phyloP scores from a whole-genome alignment of 2,329 filamentous ascomycete species.

The Beauveria scarabaeidicola region DNA sequence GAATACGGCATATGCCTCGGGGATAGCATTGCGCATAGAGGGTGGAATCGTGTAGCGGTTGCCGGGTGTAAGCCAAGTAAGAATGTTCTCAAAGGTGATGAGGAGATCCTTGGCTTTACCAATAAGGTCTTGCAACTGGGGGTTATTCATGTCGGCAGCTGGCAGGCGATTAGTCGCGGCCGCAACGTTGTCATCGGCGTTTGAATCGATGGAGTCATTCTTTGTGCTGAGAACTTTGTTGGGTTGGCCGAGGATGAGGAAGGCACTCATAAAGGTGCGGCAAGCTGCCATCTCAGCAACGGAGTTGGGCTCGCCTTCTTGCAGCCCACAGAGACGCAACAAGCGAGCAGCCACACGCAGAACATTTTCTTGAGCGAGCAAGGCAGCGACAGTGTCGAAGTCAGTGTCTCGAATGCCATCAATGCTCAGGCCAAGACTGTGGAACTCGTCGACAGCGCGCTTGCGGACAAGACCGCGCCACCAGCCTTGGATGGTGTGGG shows the following conservation, averaged over 20 bases:
- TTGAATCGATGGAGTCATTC: slow-evolving; percentile 3
- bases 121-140: slow-evolving; percentile 61
- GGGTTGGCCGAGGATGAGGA: slow-evolving; percentile 71
- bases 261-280: slow-evolving; percentile 71
- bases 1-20: slow-evolving; percentile 64
- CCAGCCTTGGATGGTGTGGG: slow-evolving; percentile 57
- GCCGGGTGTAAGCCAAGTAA: slow-evolving; percentile 54
- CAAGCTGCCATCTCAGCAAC: slow-evolving; percentile 62
- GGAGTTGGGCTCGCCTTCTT: slow-evolving; percentile 54
- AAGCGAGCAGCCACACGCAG: slow-evolving; percentile 57
- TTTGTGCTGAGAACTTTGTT: slow-evolving; percentile 70
- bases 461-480: slow-evolving; percentile 56
- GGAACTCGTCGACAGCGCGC: slow-evolving; percentile 56
- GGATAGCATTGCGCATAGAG: slow-evolving; percentile 52
- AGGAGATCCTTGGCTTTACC: slow-evolving; percentile 69
- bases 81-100: slow-evolving; percentile 66
- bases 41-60: slow-evolving; percentile 62
- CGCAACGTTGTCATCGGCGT: slow-evolving; percentile 48
- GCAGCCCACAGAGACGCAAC: slow-evolving; percentile 60
- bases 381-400: slow-evolving; percentile 65
- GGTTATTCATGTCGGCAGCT: slow-evolving; percentile 45
- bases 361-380: slow-evolving; percentile 59
- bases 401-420: slow-evolving; percentile 60
- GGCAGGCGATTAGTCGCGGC: slow-evolving; percentile 35
- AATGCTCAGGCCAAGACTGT: slow-evolving; percentile 58